Base-by-base conservation (phyloP, 179 eudicot species). In the Nepenthes alata region DNA sequence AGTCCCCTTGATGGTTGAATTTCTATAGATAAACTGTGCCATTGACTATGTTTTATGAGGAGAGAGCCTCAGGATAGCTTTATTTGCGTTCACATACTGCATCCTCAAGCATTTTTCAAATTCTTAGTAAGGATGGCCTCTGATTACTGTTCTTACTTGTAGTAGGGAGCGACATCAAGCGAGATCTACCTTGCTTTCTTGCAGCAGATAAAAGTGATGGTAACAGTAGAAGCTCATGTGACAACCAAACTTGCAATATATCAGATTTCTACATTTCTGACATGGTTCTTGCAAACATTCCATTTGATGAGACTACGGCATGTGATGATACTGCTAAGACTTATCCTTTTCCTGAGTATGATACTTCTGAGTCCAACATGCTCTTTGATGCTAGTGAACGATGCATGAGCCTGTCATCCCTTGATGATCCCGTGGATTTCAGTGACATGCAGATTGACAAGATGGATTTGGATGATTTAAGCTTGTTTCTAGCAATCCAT, bases 211-310 rank as follows among this genome's bases (percentile, higher is more conserved):
- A 83, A 47, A 80, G 86, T 80, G 95, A 77, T 65, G 84, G 81
- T 72, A 75, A 80, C 72, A 78, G 80, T 73, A 81, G 77, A 76
- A 83, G 80, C 68, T 78, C 84, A 60, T 70, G 78, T 77, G 89
- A 81, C 72, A 59, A 70, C 70, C 86, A 77, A 73, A 78, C 79
- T 61, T 79, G 89, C 89, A 91, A 74, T 69, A 72, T 76, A 49
- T 78, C 95, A 59, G 96, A 89, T 79, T 80, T 91, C 74, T 83
- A 67, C 70, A 72, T 86, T 69, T 81, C 93, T 58, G 96, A 83
- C 75, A 77, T 85, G 83, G 74, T 77, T 71, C 70, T 93, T 73
- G 77, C 91, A 68, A 85, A 82, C 61, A 54, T 78, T 71, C 81
- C 82, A 15, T 66, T 67, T 59, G 85, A 78, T 66, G 80, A 71